Base-by-base conservation (phyloP, 1,139 yeast genomes). In the Sugiyamaella xylanicola region DNA sequence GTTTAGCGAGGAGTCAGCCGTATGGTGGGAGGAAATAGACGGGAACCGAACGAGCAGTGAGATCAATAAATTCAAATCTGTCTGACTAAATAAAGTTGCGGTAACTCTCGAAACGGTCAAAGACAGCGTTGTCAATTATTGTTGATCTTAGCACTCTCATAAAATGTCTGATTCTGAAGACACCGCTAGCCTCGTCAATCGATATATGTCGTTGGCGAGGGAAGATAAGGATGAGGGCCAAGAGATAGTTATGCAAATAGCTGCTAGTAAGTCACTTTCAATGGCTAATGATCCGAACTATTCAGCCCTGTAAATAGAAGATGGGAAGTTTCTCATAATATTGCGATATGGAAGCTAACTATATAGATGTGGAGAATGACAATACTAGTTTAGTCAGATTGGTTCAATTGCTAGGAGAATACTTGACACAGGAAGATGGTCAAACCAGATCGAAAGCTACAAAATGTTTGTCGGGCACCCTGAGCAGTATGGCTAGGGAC, bases 361-460 rank as follows among this genome's bases (percentile, higher is more conserved):
- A 37, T 63, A 25, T 59, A 73, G 64, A 65, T 29, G 67, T 80
- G 53, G 69, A 72, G 44, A 48, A 65, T 4, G 75, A 73, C 54
- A 61, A 72, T 15, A 61, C 77, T 8, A 76, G 80, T 35, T 72
- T 87, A 20, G 70, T 86, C 15, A 79, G 77, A 35, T 72, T 86
- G 48, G 81, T 87, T 27, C 76, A 80, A 54, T 67, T 74, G 2
- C 70, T 87, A 45, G 89, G 88, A 3, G 79, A 77, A 19, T 79
- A 81, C 56, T 74, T 92, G 51, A 86, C 93, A 0, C 84, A 91
- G 9, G 90, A 85, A 4, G 84, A 84, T 54, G 84, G 39, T 40
- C 35, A 39, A 32, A 29, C 45, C 39, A 54, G 62, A 29, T 52
- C 56, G 8, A 44, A 56, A 58, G 84, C 95, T 0, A 73, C 89